These are phyloP conservation scores for Candida michaelii DNA, from an alignment of 805 yeast genomes.

Conservation along the genomic window DNA sequence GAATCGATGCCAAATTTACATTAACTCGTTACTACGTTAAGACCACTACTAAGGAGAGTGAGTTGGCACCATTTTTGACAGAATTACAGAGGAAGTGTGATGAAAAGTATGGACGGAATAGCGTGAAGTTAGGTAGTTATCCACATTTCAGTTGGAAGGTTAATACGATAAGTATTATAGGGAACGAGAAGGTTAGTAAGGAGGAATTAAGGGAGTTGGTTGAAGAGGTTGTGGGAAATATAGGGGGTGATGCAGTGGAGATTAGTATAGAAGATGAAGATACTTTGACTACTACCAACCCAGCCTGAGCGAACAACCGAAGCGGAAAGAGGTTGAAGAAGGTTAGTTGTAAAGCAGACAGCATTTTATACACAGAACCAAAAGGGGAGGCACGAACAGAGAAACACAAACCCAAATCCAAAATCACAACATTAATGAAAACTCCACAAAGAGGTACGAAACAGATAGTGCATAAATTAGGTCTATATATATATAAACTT, in stretches of 20 bases:
- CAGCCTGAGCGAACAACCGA: conserved; percentile 8
- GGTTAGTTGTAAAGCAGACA: too few relatives aligned
- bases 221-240: conserved; percentile 40
- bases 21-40: conserved; percentile 55
- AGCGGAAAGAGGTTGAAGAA: too few relatives aligned
- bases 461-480: neutral
- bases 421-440: too few relatives aligned
- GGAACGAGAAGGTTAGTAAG: conserved; percentile 40
- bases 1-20: conserved; percentile 19
- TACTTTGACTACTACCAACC: conserved; percentile 34
- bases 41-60: conserved; percentile 62
- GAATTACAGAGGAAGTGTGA: conserved; percentile 47
- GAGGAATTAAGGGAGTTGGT: conserved; percentile 45
- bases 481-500: too few relatives aligned
- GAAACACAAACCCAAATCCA: too few relatives aligned
- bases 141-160: conserved; percentile 69
- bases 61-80: conserved; percentile 63
- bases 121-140: conserved; percentile 76
- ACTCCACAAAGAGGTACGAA: too few relatives aligned
- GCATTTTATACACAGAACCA: too few relatives aligned
- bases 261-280: conserved; percentile 59
- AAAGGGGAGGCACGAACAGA: too few relatives aligned
- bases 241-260: conserved; percentile 55
- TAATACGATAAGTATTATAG: conserved; percentile 74
- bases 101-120: conserved; percentile 25